phyloP scores from a whole-genome alignment of 1,139 yeast genomes.

The Geotrichum carabidarum region DNA sequence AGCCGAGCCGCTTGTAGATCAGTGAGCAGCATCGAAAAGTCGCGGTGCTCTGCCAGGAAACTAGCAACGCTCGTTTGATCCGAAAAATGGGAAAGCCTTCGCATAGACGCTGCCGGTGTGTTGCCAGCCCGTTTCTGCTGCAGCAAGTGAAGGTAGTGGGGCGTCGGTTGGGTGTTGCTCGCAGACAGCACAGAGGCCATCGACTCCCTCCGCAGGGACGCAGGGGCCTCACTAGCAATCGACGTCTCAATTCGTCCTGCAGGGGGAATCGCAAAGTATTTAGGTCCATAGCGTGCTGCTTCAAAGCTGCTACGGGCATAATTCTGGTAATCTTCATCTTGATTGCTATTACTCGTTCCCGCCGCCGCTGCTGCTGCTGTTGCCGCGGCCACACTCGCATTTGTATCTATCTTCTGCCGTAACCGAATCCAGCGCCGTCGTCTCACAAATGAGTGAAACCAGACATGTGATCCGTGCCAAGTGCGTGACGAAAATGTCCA shows the following conservation, averaged over 20 bases:
- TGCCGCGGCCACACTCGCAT: background rate
- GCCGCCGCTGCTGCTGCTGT: background rate
- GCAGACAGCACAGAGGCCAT: background rate
- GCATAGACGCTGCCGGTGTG: constrained; percentile 1
- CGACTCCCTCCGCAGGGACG: background rate
- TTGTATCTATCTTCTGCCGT: constrained; percentile 22
- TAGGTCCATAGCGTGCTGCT: constrained; percentile 10
- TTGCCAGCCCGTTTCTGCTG: background rate
- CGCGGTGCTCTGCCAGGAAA: constrained; percentile 2
- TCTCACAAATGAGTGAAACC: constrained; percentile 42
- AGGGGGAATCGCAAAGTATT: constrained; percentile 13
- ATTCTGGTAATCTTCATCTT: background rate
- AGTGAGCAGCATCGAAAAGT: background rate
- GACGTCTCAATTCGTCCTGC: constrained; percentile 12
- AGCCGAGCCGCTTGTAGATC: constrained; percentile 8
- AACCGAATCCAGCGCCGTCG: constrained; percentile 42
- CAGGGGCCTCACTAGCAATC: background rate
- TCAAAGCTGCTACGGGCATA: constrained; percentile 8
- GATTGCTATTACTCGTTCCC: background rate
- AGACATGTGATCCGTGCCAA: constrained; percentile 42
- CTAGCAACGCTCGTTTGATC: background rate
- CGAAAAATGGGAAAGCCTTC: constrained; percentile 4
- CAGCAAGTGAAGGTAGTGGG: background rate
- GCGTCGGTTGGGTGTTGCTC: background rate
- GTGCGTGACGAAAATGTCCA: constrained; percentile 35